Base-by-base conservation (phyloP, 2,329 filamentous ascomycete genomes). In the Colletotrichum godetiae region DNA sequence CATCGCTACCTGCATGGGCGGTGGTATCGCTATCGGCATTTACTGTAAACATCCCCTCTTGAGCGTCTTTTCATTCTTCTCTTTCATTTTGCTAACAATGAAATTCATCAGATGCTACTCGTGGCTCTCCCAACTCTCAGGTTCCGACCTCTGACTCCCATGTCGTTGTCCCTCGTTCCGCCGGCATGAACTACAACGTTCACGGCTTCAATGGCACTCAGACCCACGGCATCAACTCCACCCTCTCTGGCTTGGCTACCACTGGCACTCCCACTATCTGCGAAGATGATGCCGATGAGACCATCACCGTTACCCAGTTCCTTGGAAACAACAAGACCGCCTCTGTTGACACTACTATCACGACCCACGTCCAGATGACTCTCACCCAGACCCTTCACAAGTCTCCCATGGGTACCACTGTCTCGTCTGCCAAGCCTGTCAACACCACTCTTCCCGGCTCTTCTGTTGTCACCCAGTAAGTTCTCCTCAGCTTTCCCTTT, bases 121-220 rank as follows among this genome's bases (percentile, higher is more conserved):
- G 35, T 13, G 35, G 49, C 22, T 58, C 37, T 1, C 55, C 62
- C 15, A 60, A 24, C 29, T 46, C 37, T 19, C 27, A 33, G 12
- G 37, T 29, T 10, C 59, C 64, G 12, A 53, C 24, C 35, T 46
- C 60, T 27, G 55, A 15, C 24, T 60, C 67, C 42, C 49, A 55
- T 29, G 49, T 73, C 35, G 49, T 73, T 31, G 46, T 73, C 22
- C 67, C 71, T 33, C 60, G 71, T 4, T 73, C 71, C 71, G 67
- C 71, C 1, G 60, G 15, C 46, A 70, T 73, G 67, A 61, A 70
- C 33, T 61, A 61, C 37, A 49, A 65, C 46, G 33, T 46, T 24
- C 59, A 46, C n/a, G 27, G 35, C 35, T 56, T 24, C 56, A 73
- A 65, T 29, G 60, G 35, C 19, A 71, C 67, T n/a, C 55, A 57